Base-by-base conservation (phyloP, 1,284 basidiomycete genomes). In the Cystobasidium slooffiae region DNA sequence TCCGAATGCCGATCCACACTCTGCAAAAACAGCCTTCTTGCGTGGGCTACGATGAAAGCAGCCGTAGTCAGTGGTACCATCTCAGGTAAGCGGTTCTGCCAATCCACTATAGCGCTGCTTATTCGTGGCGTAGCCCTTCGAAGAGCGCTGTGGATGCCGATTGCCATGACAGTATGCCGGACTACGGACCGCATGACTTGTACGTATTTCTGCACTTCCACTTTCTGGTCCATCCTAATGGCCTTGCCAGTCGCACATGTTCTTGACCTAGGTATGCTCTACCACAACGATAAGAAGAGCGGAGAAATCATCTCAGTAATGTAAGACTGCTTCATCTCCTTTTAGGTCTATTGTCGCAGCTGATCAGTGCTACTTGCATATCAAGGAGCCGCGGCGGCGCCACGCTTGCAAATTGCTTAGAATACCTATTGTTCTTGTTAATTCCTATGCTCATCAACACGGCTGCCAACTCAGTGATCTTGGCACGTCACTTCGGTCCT, bases 191-290 rank as follows among this genome's bases (percentile, higher is more conserved):
- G 61, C 9, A 9, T 51, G 6, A 31, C 56, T 1, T 70, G 68
- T 70, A 14, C n/a, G 68, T 49, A 1, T 49, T 5, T 52, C 37
- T n/a, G n/a, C 55, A 18, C 37, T 2, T 6, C 5, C 37, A 24
- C 20, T 51, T 8, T 39, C 41, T 24, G n/a, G 10, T n/a, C 6
- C 12, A 52, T 49, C 14, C 14, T 20, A 4, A 22, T 67, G 43
- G 31, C 14, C 31, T 10, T 47, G 20, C 5, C 31, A 67, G 68
- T 53, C 81, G 88, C 91, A 74, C 91, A 92, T 78, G 82, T 93
- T 9, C 85, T 93, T 18, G 90, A 90, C 75, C 87, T 96, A 24
- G 91, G 90, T 12, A 88, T 94, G 78, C 87, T 89, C n/a, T 95
- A 91, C 87, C 90, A 94, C 82, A 89, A 88, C 12, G 87, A 87